phyloP scores from a whole-genome alignment of 257 asterid species.

The Capsicum rhomboideum region DNA sequence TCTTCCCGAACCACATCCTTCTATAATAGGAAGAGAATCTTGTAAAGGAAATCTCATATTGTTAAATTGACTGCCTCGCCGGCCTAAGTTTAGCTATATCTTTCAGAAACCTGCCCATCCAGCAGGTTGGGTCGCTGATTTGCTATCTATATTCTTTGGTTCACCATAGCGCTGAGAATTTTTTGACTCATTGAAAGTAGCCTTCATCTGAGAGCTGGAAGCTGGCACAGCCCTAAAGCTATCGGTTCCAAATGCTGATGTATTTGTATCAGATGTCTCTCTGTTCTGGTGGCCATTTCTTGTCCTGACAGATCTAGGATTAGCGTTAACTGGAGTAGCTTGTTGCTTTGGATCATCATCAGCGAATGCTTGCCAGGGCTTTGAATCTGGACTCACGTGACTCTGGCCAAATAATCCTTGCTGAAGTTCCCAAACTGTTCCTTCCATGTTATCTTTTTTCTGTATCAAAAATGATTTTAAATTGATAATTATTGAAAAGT shows the following conservation, averaged over 20 bases:
- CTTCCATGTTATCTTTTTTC: slow-evolving; percentile 63
- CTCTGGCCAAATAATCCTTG: slow-evolving; percentile 51
- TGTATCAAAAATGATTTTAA: not conserved
- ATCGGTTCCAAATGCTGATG: slow-evolving; percentile 78
- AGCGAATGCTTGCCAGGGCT: slow-evolving; percentile 81
- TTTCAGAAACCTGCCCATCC: slow-evolving; percentile 94
- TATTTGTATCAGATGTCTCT: slow-evolving; percentile 25
- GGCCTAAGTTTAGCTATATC: not conserved
- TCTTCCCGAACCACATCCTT: not conserved
- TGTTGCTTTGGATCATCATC: slow-evolving; percentile 43
- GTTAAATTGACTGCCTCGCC: not conserved
- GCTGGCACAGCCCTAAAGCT: slow-evolving; percentile 65
- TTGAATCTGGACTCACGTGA: slow-evolving; percentile 48
- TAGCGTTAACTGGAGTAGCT: slow-evolving; percentile 15
- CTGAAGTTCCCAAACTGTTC: slow-evolving; percentile 73
- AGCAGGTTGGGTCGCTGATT: slow-evolving; percentile 67
- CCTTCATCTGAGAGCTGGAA: slow-evolving; percentile 35
- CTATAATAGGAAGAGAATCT: not conserved
- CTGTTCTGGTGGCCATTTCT: slow-evolving; percentile 46
- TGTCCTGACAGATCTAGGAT: slow-evolving; percentile 67
- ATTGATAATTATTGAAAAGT: not conserved
- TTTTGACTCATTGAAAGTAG: slow-evolving; percentile 37
- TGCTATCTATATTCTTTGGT: slow-evolving; percentile 38
- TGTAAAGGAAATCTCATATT: not conserved
- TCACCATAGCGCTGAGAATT: slow-evolving; percentile 28